Conservation (phyloP, 2,329 filamentous ascomycete species). For the Cercospora brassicicola region DNA sequence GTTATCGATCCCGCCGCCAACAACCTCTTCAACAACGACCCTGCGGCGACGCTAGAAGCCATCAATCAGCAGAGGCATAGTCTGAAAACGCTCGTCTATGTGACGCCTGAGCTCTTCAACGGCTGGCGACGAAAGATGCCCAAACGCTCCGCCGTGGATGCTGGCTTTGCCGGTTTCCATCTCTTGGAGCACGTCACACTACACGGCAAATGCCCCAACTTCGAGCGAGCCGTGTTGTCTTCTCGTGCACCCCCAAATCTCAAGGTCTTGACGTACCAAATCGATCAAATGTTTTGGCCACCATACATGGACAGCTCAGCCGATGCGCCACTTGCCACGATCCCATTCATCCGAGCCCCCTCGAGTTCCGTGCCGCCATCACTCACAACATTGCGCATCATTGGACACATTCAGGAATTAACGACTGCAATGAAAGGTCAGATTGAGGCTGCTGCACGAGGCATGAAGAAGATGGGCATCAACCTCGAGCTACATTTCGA, state of each 20-base stretch:
- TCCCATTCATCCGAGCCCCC: constrained; percentile 28
- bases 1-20: constrained; percentile 20
- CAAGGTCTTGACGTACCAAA: constrained; percentile 15
- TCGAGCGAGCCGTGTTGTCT: constrained; percentile 28
- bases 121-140: not conserved
- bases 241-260: constrained; percentile 24
- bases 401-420: not conserved
- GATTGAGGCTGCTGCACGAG: constrained; percentile 16
- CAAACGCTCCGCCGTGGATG: constrained; percentile 15
- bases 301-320: not conserved
- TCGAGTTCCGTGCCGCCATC: constrained; percentile 16
- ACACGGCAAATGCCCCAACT: constrained; percentile 23
- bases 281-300: constrained; percentile 15
- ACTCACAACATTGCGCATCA: constrained; percentile 11
- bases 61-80: constrained; percentile 26
- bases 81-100: constrained; percentile 25
- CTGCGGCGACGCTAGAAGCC: constrained; percentile 19
- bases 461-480: constrained; percentile 10
- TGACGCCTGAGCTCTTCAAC: constrained; percentile 13
- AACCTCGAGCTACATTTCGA: constrained; percentile 14
- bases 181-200: constrained; percentile 21
- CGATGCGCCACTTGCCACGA: not conserved
- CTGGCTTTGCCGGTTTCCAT: constrained; percentile 24
- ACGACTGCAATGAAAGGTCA: not conserved
- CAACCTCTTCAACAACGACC: constrained; percentile 24